phyloP scores from a whole-genome alignment of 495 filamentous ascomycete genomes.

The Penicillium verhagenii region DNA sequence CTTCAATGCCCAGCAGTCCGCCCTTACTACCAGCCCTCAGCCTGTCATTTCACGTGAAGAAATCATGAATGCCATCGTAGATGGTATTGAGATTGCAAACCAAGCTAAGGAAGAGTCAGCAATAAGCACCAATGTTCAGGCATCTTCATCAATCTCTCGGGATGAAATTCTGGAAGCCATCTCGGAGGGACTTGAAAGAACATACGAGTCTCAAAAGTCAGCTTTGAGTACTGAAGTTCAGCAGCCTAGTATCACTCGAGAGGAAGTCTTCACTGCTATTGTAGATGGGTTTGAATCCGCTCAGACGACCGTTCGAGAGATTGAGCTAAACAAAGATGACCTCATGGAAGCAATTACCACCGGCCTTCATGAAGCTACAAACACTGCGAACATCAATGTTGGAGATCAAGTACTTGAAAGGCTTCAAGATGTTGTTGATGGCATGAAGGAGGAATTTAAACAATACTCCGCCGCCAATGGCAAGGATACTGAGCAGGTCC shows the following conservation, averaged over 20 bases:
- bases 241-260: constrained; percentile 41
- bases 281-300: constrained; percentile 54
- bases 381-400: constrained; percentile 47
- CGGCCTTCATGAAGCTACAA: constrained; percentile 52
- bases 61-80: constrained; percentile 52
- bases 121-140: constrained; percentile 11
- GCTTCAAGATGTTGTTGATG: constrained; percentile 71
- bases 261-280: constrained; percentile 56
- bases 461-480: constrained; percentile 72
- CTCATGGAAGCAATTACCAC: constrained; percentile 65
- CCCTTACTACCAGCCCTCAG: constrained; percentile 14
- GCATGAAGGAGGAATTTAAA: constrained; percentile 71
- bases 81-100: constrained; percentile 40
- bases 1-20: constrained; percentile 46
- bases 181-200: constrained; percentile 18
- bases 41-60: constrained; percentile 34
- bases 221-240: constrained; percentile 21
- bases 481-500: constrained; percentile 74
- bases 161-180: constrained; percentile 53
- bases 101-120: constrained; percentile 30
- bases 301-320: constrained; percentile 50
- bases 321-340: constrained; percentile 62
- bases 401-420: constrained; percentile 69
- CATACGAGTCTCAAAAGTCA: constrained; percentile 13
- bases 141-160: constrained; percentile 36